Evolutionary conservation across 1,284 basidiomycete genomes (phyloP).

Genomic region (Polyporus tsugae): DNA sequence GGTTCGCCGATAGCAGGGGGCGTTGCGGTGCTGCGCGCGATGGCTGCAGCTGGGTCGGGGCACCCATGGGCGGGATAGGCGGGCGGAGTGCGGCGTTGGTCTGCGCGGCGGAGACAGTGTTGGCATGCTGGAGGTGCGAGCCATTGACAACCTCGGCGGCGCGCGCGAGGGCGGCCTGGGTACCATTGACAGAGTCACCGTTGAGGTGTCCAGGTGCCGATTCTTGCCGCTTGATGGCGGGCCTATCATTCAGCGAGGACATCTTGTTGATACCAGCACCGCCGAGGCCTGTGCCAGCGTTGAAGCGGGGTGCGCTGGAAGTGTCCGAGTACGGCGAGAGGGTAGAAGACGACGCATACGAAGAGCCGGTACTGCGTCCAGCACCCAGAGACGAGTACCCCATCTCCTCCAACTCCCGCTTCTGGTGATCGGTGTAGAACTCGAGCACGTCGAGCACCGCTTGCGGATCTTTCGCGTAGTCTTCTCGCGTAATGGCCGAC

Average conservation of each 20-base stretch:
- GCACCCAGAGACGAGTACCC: conserved; percentile 37
- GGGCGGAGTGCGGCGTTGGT: conserved; percentile 39
- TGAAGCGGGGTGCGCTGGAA: conserved; percentile 73
- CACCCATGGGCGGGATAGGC: conserved; percentile 41
- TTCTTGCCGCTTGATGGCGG: conserved; percentile 64
- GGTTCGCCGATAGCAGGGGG: conserved; percentile 56
- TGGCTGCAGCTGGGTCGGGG: conserved; percentile 45
- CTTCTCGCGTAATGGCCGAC: conserved; percentile 96
- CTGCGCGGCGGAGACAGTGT: conserved; percentile 46
- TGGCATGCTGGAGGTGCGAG: conserved; percentile 56
- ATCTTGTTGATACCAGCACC: conserved; percentile 60
- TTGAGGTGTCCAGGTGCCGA: conserved; percentile 61
- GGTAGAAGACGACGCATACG: conserved; percentile 32
- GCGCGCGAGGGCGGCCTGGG: conserved; percentile 55
- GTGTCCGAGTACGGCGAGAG: conserved; percentile 47
- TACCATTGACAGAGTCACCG: conserved; percentile 51
- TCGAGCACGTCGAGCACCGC: conserved; percentile 97
- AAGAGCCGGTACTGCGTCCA: conserved; percentile 21
- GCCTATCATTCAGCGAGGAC: conserved; percentile 50
- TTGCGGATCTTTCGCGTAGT: conserved; percentile 96
- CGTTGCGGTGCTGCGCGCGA: conserved; percentile 65
- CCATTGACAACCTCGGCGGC: conserved; percentile 73
- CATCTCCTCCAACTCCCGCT: conserved; percentile 86
- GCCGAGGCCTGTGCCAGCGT: conserved; percentile 86
- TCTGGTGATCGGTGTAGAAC: conserved; percentile 98